A percentile compares a stretch with the other conserved stretches of the same genome.
These are phyloP conservation scores for Massariosphaeria phaeospora DNA, from an alignment of 495 filamentous ascomycete species.

Conservation along the genomic window DNA sequence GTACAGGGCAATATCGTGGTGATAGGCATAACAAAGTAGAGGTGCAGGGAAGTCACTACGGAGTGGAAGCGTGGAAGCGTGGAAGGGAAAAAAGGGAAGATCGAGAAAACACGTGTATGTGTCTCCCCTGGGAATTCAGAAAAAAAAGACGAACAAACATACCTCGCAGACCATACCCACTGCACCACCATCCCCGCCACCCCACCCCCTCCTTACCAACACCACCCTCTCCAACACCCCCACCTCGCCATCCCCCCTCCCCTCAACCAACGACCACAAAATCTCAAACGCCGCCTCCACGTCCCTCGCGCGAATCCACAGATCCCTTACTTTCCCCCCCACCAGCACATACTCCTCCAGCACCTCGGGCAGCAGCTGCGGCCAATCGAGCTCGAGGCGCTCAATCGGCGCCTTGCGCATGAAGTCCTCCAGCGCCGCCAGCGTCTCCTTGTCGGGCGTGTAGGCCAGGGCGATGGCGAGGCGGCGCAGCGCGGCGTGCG, in stretches of 20 bases:
- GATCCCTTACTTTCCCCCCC: background rate
- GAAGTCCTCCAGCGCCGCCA: conserved; percentile 10
- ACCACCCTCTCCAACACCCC: conserved; percentile 12
- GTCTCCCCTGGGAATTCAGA: background rate
- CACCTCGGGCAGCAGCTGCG: conserved; percentile 1
- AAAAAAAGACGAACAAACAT: background rate
- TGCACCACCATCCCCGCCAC: background rate
- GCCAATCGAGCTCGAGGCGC: conserved; percentile 19
- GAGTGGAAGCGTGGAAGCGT: too few species aligned
- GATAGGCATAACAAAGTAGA: background rate
- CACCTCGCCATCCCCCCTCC: background rate
- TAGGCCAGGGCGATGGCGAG: conserved; percentile 2
- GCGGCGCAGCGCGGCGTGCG: conserved; percentile 1
- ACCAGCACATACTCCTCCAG: conserved; percentile 4
- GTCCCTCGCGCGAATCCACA: conserved; percentile 3
- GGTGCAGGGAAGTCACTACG: background rate
- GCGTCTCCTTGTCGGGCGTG: conserved; percentile 1
- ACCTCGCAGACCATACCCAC: background rate
- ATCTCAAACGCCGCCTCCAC: conserved; percentile 10
- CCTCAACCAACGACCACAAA: background rate
- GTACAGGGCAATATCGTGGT: background rate
- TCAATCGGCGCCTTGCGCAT: conserved; percentile 7
- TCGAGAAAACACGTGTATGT: background rate
- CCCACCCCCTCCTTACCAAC: conserved; percentile 2
- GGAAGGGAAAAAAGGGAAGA: background rate